Evolutionary conservation across 768 basidiomycete genomes (phyloP).

Genomic region (Kwoniella bestiolae): DNA sequence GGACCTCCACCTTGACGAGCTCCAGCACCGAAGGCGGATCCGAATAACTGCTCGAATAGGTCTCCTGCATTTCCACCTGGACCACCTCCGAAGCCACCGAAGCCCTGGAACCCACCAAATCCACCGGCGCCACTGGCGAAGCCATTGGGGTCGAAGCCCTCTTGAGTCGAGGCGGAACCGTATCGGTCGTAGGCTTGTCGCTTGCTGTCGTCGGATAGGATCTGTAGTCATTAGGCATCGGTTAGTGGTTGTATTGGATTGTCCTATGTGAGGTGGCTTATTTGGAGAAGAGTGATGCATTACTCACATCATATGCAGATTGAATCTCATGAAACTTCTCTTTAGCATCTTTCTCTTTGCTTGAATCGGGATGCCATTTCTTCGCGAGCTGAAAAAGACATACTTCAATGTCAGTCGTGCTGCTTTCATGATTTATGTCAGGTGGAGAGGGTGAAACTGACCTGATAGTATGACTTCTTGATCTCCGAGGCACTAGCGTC

Average conservation of each 20-base stretch:
- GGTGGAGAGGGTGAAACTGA: slow-evolving; percentile 59
- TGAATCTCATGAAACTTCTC: slow-evolving; percentile 97
- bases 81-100: slow-evolving; percentile 61
- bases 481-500: slow-evolving; percentile 85
- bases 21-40: slow-evolving; percentile 62
- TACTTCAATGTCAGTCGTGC: no score
- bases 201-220: slow-evolving; percentile 92
- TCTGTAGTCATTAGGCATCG: slow-evolving; percentile 60
- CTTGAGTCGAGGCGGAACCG: slow-evolving; percentile 88
- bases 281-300: no score
- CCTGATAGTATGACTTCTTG: slow-evolving; percentile 96
- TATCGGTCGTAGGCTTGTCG: slow-evolving; percentile 87
- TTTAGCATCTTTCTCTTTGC: slow-evolving; percentile 77
- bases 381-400: slow-evolving; percentile 76
- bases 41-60: slow-evolving; percentile 86
- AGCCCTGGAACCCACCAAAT: slow-evolving; percentile 76
- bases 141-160: slow-evolving; percentile 89
- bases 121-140: slow-evolving; percentile 70
- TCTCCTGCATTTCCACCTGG: slow-evolving; percentile 63
- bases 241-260: neutral
- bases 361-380: slow-evolving; percentile 97
- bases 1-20: slow-evolving; percentile 35
- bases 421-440: no score
- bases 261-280: no score
- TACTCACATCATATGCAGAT: slow-evolving; percentile 88